Conservation (phyloP, 1,284 basidiomycete genomes). For the Coriolopsis trogii region DNA sequence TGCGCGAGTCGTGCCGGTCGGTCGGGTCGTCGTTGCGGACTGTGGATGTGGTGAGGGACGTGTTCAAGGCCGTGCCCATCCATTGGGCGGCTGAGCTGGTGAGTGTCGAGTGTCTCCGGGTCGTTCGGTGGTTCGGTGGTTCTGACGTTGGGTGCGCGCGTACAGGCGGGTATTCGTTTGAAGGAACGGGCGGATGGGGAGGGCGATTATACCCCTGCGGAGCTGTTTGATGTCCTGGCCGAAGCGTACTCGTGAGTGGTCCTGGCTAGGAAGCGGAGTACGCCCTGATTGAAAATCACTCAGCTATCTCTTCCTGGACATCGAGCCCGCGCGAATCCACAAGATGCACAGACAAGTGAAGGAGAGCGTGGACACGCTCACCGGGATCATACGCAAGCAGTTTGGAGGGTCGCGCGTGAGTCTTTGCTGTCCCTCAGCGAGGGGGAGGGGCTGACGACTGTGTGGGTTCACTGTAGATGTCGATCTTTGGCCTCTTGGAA, state of each 20-base stretch:
- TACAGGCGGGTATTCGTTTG: conserved; percentile 72
- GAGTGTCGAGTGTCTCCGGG: conserved; percentile 27
- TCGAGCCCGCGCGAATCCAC: conserved; percentile 60
- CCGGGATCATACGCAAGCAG: conserved; percentile 54
- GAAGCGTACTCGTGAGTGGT: conserved; percentile 67
- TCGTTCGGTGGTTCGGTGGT: background rate
- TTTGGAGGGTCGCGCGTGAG: conserved; percentile 26
- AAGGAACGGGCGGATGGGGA: conserved; percentile 55
- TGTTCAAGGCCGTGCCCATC: conserved; percentile 66
- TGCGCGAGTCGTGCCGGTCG: conserved; percentile 52
- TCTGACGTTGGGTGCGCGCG: too few species aligned
- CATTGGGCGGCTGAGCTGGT: conserved; percentile 74
- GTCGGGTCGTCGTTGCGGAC: conserved; percentile 51
- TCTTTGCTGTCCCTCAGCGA: too few species aligned
- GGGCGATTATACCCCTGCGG: conserved; percentile 61
- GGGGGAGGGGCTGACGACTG: too few species aligned
- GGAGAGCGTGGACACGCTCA: conserved; percentile 52
- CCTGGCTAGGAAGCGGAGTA: too few species aligned
- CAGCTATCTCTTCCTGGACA: conserved; percentile 76
- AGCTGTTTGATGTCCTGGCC: conserved; percentile 65
- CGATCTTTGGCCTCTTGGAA: conserved; percentile 49
- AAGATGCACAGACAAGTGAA: conserved; percentile 53
- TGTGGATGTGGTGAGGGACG: conserved; percentile 74
- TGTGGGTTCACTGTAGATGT: too few species aligned
- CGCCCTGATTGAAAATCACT: too few species aligned